Conservation (phyloP, 2,329 filamentous ascomycete species). For the Cladophialophora psammophila region DNA sequence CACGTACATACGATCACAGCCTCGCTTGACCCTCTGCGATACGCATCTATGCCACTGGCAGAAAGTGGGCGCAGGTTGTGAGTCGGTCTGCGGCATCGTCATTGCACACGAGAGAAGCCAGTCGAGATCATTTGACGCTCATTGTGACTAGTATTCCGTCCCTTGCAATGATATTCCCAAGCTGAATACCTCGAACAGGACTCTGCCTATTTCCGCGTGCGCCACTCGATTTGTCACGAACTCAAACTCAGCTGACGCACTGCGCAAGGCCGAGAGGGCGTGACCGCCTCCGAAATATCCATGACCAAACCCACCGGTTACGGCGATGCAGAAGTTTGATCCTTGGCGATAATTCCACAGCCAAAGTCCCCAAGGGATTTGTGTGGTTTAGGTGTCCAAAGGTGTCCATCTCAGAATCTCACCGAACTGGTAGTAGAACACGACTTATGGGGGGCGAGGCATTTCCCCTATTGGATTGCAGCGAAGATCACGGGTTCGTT, state of each 20-base stretch:
- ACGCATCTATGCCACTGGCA: too few relatives aligned
- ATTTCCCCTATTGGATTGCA: background rate
- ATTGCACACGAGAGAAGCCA: too few relatives aligned
- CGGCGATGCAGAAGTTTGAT: too few relatives aligned
- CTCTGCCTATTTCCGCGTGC: background rate
- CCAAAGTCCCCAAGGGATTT: background rate
- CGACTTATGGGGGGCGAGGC: background rate
- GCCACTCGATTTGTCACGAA: background rate
- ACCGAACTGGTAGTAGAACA: background rate
- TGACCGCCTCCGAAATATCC: too few relatives aligned
- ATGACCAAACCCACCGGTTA: too few relatives aligned
- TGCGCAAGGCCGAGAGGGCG: background rate
- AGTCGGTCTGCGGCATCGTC: too few relatives aligned
- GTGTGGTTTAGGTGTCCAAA: too few relatives aligned
- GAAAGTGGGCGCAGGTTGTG: too few relatives aligned
- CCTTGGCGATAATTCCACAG: background rate
- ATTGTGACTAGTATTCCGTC: too few relatives aligned
- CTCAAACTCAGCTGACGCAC: background rate
- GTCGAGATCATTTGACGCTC: too few relatives aligned
- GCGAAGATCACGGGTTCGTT: background rate
- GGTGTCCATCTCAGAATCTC: background rate
- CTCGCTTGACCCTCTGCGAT: too few relatives aligned
- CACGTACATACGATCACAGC: too few relatives aligned
- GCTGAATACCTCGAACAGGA: background rate
- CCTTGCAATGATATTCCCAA: background rate